Conservation (phyloP, 805 yeast species). For the Sugiyamaella smithiae region DNA sequence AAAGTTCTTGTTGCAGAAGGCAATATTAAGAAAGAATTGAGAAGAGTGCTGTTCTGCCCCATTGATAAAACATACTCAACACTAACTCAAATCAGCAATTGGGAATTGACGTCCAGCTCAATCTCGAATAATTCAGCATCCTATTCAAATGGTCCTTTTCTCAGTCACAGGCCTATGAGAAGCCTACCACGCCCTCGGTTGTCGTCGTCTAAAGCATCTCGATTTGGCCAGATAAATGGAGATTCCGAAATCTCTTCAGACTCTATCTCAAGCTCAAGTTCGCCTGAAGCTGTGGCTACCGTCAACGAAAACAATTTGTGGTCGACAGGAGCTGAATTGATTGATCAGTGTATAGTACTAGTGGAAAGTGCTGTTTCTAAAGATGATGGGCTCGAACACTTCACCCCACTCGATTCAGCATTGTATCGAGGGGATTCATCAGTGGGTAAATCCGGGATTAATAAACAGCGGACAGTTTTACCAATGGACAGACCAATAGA, state of each 20-base stretch:
- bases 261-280: neutral
- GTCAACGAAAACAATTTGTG: neutral
- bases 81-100: neutral
- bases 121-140: neutral
- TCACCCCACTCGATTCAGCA: conserved; percentile 13
- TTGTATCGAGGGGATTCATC: conserved; percentile 2
- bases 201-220: neutral
- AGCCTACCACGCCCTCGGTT: neutral
- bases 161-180: neutral
- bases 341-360: conserved; percentile 7
- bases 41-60: neutral
- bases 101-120: neutral
- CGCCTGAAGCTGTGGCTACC: neutral
- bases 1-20: neutral
- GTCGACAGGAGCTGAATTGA: neutral
- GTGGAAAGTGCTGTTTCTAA: conserved; percentile 7
- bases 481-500: neutral
- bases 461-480: neutral
- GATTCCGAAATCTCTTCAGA: neutral
- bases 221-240: neutral
- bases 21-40: neutral
- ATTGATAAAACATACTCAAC: neutral
- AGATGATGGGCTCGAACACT: conserved; percentile 16
- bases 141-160: neutral
- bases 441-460: conserved; percentile 7